These are phyloP conservation scores for Thelonectria blattea DNA, from an alignment of 2,329 filamentous ascomycete genomes.

Conservation along the genomic window DNA sequence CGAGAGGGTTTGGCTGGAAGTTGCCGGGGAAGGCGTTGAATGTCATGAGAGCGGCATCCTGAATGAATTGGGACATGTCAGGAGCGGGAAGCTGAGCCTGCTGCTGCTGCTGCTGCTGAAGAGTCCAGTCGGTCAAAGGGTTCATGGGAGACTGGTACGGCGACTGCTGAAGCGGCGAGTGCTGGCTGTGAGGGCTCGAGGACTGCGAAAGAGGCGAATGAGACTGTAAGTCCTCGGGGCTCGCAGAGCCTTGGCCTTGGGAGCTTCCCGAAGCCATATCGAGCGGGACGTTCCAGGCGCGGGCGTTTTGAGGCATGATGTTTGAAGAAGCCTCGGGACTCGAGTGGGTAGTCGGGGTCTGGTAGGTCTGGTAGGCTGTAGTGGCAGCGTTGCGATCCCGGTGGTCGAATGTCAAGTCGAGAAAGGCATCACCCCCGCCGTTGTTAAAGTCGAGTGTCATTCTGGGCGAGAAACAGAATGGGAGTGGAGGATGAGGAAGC, in stretches of 20 bases:
- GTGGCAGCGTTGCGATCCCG: conserved; percentile 56
- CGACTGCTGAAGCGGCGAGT: conserved; percentile 58
- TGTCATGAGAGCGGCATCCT: conserved; percentile 62
- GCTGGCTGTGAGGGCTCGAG: conserved; percentile 60
- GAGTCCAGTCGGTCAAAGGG: conserved; percentile 66
- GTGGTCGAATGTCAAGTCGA: conserved; percentile 67
- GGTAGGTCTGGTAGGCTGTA: conserved; percentile 38
- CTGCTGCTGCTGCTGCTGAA: conserved; percentile 61
- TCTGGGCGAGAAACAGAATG: conserved; percentile 45
- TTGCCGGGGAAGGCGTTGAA: conserved; percentile 59
- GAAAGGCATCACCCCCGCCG: conserved; percentile 62
- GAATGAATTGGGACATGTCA: conserved; percentile 60
- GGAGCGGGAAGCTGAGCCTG: conserved; percentile 46
- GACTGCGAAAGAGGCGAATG: conserved; percentile 57
- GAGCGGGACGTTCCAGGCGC: conserved; percentile 58
- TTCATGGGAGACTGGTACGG: conserved; percentile 60
- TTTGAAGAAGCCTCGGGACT: conserved; percentile 42
- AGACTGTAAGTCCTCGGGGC: conserved; percentile 56
- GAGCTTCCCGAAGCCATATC: conserved; percentile 55
- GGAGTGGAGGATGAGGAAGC: conserved; percentile 41
- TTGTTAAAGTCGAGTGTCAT: conserved; percentile 67
- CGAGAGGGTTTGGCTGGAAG: conserved; percentile 63
- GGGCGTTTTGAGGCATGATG: conserved; percentile 44
- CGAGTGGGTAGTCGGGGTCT: conserved; percentile 40
- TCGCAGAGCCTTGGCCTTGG: conserved; percentile 54